phyloP scores from a whole-genome alignment of 805 yeast genomes.

The Schizosaccharomyces osmophilus region DNA sequence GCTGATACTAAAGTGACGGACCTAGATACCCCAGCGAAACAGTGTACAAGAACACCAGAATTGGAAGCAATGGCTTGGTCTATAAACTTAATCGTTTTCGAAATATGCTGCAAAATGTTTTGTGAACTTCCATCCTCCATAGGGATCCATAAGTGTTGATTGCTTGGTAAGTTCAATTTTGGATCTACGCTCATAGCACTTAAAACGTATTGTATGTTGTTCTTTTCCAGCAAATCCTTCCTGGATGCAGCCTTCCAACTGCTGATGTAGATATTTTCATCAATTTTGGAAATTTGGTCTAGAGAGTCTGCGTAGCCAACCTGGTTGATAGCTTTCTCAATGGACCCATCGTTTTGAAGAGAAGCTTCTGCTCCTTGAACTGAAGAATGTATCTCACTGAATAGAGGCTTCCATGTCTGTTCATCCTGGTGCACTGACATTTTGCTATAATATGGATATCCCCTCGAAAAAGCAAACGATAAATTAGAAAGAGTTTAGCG shows the following conservation, averaged over 20 bases:
- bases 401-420: background rate
- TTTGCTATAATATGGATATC: background rate
- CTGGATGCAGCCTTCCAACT: background rate
- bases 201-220: background rate
- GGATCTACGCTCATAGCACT: background rate
- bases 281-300: background rate
- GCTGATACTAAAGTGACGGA: slow-evolving; percentile 72
- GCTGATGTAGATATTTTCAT: background rate
- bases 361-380: background rate
- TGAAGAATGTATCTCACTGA: background rate
- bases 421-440: background rate
- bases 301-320: background rate
- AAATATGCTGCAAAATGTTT: slow-evolving; percentile 38
- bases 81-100: slow-evolving; percentile 40
- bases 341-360: background rate
- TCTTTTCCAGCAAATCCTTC: background rate
- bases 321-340: background rate
- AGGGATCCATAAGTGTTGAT: background rate
- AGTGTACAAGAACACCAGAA: slow-evolving; percentile 18
- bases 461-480: background rate
- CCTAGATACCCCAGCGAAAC: slow-evolving; percentile 79
- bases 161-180: background rate
- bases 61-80: slow-evolving; percentile 22
- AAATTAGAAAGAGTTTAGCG: background rate
- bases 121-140: slow-evolving; percentile 49